A percentile compares a stretch with the other conserved stretches of the same genome.
Conservation (phyloP, 2,329 filamentous ascomycete genomes). For the Cadophora gregata region DNA sequence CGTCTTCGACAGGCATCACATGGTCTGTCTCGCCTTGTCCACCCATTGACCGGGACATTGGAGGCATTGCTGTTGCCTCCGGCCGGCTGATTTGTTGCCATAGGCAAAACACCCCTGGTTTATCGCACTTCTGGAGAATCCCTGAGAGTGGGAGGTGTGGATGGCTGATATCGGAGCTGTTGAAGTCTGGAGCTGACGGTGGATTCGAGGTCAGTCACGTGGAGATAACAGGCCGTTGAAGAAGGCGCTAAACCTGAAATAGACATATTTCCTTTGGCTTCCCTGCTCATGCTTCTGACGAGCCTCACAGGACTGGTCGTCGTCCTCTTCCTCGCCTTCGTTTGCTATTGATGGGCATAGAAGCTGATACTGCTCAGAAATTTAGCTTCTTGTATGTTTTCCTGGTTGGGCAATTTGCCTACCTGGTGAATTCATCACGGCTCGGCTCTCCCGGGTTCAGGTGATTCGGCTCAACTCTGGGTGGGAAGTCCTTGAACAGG, state of each 20-base stretch:
- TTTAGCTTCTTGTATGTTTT: neutral
- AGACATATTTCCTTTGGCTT: neutral
- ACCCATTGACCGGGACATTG: constrained; percentile 32
- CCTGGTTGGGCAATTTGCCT: neutral
- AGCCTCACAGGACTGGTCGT: neutral
- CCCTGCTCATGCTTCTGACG: neutral
- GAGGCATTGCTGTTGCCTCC: constrained; percentile 25
- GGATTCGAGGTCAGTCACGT: constrained; percentile 16
- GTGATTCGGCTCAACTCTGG: neutral
- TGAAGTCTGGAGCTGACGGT: constrained; percentile 9
- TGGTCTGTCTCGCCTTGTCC: constrained; percentile 66
- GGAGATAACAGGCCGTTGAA: constrained; percentile 6
- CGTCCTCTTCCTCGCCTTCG: no score
- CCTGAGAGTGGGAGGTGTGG: neutral
- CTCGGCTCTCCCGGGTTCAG: neutral
- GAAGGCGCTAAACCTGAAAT: neutral
- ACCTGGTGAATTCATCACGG: neutral
- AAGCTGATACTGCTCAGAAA: neutral
- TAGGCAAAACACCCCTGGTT: constrained; percentile 19
- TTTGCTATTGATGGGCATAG: neutral
- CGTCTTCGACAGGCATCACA: constrained; percentile 59
- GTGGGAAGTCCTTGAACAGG: neutral
- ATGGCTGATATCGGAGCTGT: constrained; percentile 23
- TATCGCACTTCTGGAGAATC: neutral
- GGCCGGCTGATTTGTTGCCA: constrained; percentile 28